Percentiles rank a stretch among this genome's conserved stretches.
phyloP scores from a whole-genome alignment of 2,329 filamentous ascomycete species.

The Pestalotiopsis sp. region DNA sequence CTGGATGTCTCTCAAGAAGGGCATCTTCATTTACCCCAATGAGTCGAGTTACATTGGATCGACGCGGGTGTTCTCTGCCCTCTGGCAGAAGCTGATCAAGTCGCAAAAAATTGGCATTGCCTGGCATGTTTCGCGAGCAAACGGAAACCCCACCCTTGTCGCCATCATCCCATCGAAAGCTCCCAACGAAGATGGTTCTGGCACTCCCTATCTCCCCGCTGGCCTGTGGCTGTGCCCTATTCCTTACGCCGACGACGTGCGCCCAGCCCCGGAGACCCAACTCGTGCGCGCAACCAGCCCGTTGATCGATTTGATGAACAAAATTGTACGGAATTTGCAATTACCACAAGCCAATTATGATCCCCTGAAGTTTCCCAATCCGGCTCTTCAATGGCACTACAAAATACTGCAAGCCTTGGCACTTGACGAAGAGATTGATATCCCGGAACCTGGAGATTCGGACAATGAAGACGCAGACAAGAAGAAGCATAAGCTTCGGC shows the following conservation, averaged over 20 bases:
- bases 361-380: constrained; percentile 87
- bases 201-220: constrained; percentile 73
- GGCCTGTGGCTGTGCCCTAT: constrained; percentile 89
- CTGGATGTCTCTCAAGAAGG: constrained; percentile 86
- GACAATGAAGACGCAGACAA: too few species aligned
- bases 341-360: constrained; percentile 86
- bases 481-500: constrained; percentile 35
- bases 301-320: constrained; percentile 80
- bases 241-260: constrained; percentile 87
- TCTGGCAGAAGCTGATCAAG: constrained; percentile 83
- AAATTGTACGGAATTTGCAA: constrained; percentile 82
- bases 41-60: constrained; percentile 90
- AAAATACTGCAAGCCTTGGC: constrained; percentile 89
- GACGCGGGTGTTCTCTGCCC: constrained; percentile 86
- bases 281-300: constrained; percentile 63
- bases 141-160: constrained; percentile 77
- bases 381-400: constrained; percentile 95
- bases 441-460: constrained; percentile 57
- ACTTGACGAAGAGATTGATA: constrained; percentile 77
- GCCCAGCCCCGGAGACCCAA: constrained; percentile 66
- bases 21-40: constrained; percentile 91
- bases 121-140: constrained; percentile 85
- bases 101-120: constrained; percentile 82
- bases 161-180: constrained; percentile 79
- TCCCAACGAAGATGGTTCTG: constrained; percentile 63